A percentile compares a stretch with the other conserved stretches of the same genome.
phyloP scores from a whole-genome alignment of 2,329 filamentous ascomycete species.

The Tolypocladium ovalisporum region DNA sequence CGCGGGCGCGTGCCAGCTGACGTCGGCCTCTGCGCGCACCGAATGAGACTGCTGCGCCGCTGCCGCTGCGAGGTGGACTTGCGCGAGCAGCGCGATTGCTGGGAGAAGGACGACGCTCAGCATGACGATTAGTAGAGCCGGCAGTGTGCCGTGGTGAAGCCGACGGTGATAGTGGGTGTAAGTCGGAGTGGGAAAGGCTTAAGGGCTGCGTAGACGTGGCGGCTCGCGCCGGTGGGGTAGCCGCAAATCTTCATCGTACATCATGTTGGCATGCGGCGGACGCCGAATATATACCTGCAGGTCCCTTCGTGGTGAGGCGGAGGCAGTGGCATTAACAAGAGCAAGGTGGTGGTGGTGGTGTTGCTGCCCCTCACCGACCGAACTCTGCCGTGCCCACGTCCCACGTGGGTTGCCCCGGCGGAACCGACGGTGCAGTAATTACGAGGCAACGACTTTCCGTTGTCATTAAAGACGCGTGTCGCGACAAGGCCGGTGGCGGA shows the following conservation, averaged over 20 bases:
- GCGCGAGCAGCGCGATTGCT: background rate
- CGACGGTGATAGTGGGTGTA: background rate
- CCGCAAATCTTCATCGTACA: background rate
- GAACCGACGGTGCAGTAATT: background rate
- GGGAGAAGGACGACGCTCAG: background rate
- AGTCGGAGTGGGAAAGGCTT: background rate
- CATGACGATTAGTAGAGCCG: background rate
- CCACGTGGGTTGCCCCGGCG: background rate
- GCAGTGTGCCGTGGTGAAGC: background rate
- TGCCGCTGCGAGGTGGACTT: background rate
- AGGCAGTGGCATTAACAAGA: background rate
- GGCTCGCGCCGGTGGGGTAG: background rate
- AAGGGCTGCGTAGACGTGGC: background rate
- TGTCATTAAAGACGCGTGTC: background rate
- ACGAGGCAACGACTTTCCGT: background rate
- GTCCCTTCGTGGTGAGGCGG: background rate
- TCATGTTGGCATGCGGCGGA: background rate
- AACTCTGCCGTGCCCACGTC: background rate
- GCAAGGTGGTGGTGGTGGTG: background rate
- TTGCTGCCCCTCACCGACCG: background rate
- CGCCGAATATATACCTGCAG: background rate
- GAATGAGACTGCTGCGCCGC: background rate
- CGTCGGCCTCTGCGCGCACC: conserved; percentile 18
- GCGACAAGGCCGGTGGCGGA: background rate
- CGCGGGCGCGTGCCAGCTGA: conserved; percentile 48